phyloP scores from a whole-genome alignment of 768 basidiomycete genomes.

The Podaxis pistillaris region DNA sequence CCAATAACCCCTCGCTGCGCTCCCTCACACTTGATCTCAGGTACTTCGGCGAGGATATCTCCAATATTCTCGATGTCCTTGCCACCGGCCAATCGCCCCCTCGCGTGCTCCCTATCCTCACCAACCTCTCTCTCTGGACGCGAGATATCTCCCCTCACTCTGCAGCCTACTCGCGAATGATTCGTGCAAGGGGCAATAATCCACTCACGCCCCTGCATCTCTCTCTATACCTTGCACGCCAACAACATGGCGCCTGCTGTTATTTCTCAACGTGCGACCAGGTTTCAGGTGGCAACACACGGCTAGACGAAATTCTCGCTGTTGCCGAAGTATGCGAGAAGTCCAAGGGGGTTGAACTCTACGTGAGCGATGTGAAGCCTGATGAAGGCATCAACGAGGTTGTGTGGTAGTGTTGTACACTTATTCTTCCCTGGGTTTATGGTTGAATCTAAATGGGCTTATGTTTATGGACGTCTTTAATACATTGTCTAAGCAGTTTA shows the following conservation, averaged over 20 bases:
- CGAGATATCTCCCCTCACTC: slow-evolving; percentile 3
- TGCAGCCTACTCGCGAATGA: background rate
- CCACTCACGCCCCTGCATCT: background rate
- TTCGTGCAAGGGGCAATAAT: background rate
- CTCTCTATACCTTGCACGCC: background rate
- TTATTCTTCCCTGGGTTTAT: slow-evolving; percentile 5
- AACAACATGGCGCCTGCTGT: slow-evolving; percentile 8
- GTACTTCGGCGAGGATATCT: slow-evolving; percentile 1
- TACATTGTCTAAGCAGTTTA: background rate
- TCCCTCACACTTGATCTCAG: slow-evolving; percentile 8
- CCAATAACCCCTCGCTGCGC: background rate
- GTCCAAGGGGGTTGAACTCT: background rate
- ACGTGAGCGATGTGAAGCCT: slow-evolving; percentile 2
- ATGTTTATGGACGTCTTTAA: slow-evolving; percentile 5
- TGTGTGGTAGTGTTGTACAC: background rate
- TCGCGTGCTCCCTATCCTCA: background rate
- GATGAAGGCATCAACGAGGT: slow-evolving; percentile 2
- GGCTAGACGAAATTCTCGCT: slow-evolving; percentile 4
- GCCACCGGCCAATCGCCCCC: background rate
- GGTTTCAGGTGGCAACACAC: background rate
- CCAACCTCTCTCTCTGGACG: slow-evolving; percentile 5
- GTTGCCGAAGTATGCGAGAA: background rate
- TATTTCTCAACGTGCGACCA: background rate
- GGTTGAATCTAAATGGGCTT: background rate
- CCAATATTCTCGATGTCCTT: background rate